Base-by-base conservation (phyloP, 148 eudicot species). In the Vaccinium myrtillus region DNA sequence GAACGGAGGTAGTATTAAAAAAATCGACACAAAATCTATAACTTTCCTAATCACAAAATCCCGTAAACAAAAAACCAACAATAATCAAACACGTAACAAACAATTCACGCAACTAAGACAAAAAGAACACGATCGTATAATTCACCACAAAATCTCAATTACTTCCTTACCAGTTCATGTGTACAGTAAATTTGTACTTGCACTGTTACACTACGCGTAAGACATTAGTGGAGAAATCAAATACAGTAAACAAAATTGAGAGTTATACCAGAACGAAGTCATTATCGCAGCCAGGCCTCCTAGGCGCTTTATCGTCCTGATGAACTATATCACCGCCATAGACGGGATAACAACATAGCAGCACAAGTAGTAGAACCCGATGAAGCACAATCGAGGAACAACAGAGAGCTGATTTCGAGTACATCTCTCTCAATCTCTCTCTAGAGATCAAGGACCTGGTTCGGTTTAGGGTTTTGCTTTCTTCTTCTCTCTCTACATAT, bases 261-360 rank as follows among this genome's bases (percentile, higher is more conserved):
- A 70, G 49, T 71, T 46, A 12, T 91, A 97, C 99, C 94, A 97
- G 89, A 16, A 97, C 98, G 76, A 97, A 96, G 78, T 91, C 88
- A 85, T 97, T 97, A 14, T 92, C 92, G 87, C 99, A 97, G 21
- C 98, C 99, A 84, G 98, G 97, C 49, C 87, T 88, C 75, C 88
- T 91, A 5, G 98, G 99, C 78, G 99, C 97, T 19, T 65, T 75
- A 88, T 93, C 92, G 90, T 97, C 98, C 74, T 90, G 93, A 83
- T 97, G 99, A 77, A 97, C 97, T 82, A 97, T 95, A 75, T 95
- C 99, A 77, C 98, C 97, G 12, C 90, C 98, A 87, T 87, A 87
- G 78, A 84, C 92, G 51, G 77, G 69, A 77, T 86, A 80, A 58
- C 79, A 81, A 82, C 63, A 81, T 55, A 85, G 78, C 75, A 82